Evolutionary conservation across 2,329 filamentous ascomycete genomes (phyloP), one percentile per base, ranked within the genome.

Genomic region (Exserohilum rostratum): DNA sequence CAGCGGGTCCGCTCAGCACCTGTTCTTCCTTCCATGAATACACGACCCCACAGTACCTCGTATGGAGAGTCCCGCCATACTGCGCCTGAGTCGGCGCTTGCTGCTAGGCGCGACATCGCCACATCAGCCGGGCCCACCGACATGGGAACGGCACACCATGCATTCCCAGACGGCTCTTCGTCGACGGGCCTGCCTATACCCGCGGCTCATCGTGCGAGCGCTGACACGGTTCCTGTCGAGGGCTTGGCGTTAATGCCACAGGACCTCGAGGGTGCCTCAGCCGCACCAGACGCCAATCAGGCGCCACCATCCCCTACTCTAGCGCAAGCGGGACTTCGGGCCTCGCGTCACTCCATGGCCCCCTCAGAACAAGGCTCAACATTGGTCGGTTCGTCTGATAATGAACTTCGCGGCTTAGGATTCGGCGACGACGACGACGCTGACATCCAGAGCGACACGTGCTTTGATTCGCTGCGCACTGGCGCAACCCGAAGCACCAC

Each of bases 381-480:
- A 25, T 80, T 88, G 60, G 84, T 86, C 57, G 87, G 87, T 55
- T 91, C 87, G 25, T 68, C 64, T 57, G 90, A 92, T 64, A 83
- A 85, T 67, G 88, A 91, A 55, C 79, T 79, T 57, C 84, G 85
- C 62, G 85, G 83, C 42, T 83, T 87, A 62, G 79, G 77, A n/a
- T 90, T 86, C 10, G 84, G 84, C 18, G 89, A 91, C 53, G 90
- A 91, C 50, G 88, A 91, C 65, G 90, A 91, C 65, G 87, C 86
- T n/a, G 89, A 91, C 70, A 86, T 88, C 67, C 88, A 87, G 75
- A 91, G 89, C 71, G 90, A 93, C 65, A 90, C 86, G 15, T 81
- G 89, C 51, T 92, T 87, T 73, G 90, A 93, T 77, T 92, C 90
- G 27, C 76, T 91, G 62, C 87, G 88, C 48, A 92, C 90, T 13